These are phyloP conservation scores for Pseudogymnoascus sp. DNA, from an alignment of 2,329 filamentous ascomycete species.

Conservation along the genomic window DNA sequence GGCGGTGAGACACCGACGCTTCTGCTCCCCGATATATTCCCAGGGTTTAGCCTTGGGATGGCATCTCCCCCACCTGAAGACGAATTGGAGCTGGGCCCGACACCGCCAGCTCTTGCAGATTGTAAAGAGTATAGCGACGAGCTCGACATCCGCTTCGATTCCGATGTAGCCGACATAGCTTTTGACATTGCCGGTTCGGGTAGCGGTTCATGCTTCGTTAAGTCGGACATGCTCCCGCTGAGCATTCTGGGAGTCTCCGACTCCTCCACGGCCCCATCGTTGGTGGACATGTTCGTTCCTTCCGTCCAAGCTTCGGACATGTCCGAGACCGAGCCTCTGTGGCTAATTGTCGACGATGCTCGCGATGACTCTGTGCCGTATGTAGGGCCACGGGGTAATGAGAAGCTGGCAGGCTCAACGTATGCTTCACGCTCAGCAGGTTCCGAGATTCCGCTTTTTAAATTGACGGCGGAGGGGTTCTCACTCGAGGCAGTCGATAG, in stretches of 20 bases:
- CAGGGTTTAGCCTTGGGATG: constrained; percentile 17
- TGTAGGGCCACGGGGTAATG: constrained; percentile 20
- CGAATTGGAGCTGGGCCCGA: constrained; percentile 42
- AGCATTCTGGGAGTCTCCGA: constrained; percentile 40
- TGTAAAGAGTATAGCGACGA: constrained; percentile 66
- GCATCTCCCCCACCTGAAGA: constrained; percentile 48
- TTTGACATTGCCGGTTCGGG: constrained; percentile 42
- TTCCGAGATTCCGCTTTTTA: background rate
- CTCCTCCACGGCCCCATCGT: constrained; percentile 41
- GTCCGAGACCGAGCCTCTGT: constrained; percentile 30
- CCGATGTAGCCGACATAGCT: constrained; percentile 43
- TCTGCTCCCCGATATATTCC: constrained; percentile 17
- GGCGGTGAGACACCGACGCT: constrained; percentile 22
- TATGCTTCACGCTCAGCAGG: background rate
- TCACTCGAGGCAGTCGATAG: constrained; percentile 4
- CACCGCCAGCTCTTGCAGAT: constrained; percentile 42
- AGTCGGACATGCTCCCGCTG: constrained; percentile 28
- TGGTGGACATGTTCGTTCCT: constrained; percentile 24
- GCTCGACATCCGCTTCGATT: constrained; percentile 61
- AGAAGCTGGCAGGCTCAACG: background rate
- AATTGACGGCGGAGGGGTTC: background rate
- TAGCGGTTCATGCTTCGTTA: constrained; percentile 24
- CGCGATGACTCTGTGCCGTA: constrained; percentile 27
- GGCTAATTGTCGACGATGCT: constrained; percentile 23
- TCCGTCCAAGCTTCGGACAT: constrained; percentile 36